Percentiles rank a stretch among this genome's conserved stretches.
phyloP scores from a whole-genome alignment of 2,329 filamentous ascomycete genomes.

The Chrysosporium queenslandicum region DNA sequence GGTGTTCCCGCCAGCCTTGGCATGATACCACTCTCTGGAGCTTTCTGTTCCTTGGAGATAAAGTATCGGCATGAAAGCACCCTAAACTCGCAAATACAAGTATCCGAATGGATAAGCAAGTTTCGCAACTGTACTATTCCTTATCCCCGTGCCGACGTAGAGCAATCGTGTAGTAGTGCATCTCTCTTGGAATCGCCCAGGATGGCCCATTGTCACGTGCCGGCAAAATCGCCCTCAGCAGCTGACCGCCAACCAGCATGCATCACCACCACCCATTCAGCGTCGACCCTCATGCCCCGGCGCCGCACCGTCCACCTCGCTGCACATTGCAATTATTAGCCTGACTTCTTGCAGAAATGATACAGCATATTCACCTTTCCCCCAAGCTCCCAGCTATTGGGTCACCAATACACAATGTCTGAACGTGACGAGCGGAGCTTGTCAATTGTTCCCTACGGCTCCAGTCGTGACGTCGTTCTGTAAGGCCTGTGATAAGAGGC shows the following conservation, averaged over 20 bases:
- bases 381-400: background rate
- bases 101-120: no score
- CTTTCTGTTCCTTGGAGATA: no score
- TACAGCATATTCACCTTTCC: background rate
- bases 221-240: background rate
- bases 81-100: no score
- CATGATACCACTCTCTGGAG: no score
- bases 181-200: no score
- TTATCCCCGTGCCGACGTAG: no score
- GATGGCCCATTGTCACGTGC: background rate
- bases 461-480: constrained; percentile 38
- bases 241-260: background rate
- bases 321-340: background rate
- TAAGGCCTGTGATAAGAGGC: constrained; percentile 22
- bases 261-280: background rate
- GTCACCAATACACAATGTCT: constrained; percentile 13
- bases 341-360: constrained; percentile 10
- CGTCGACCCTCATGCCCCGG: background rate
- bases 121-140: no score
- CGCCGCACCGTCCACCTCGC: background rate
- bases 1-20: no score
- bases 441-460: constrained; percentile 37
- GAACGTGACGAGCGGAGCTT: constrained; percentile 23
- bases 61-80: no score
- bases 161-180: no score